phyloP scores from a whole-genome alignment of 306 rosid genomes.

The Gastrolobium villosum region DNA sequence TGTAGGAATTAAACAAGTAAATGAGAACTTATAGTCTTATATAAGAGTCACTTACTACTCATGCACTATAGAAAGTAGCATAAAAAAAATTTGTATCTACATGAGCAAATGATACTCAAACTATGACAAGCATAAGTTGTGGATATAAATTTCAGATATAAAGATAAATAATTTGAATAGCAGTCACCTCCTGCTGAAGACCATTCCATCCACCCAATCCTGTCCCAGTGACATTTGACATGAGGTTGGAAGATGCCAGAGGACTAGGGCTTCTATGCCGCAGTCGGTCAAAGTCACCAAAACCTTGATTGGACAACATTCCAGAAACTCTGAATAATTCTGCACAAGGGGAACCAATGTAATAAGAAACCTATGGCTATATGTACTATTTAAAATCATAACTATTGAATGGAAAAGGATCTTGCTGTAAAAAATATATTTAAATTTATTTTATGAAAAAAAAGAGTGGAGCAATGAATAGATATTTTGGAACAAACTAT shows the following conservation, averaged over 20 bases:
- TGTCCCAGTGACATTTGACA: constrained; percentile 74
- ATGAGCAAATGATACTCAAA: constrained; percentile 36
- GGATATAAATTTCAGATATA: constrained; percentile 19
- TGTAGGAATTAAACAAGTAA: neutral
- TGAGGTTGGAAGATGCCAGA: constrained; percentile 78
- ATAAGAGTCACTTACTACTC: neutral
- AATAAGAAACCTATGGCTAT: constrained; percentile 39
- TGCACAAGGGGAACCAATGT: constrained; percentile 51
- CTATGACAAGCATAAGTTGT: constrained; percentile 23
- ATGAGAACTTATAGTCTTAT: neutral
- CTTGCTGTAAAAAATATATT: neutral
- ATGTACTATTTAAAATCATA: constrained; percentile 3
- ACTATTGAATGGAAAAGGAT: neutral
- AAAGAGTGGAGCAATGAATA: neutral
- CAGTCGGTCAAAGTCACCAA: constrained; percentile 82
- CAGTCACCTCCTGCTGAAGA: constrained; percentile 74
- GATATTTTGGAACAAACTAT: neutral
- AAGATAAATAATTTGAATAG: constrained; percentile 21
- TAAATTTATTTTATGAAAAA: neutral
- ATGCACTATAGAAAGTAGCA: neutral
- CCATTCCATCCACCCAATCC: constrained; percentile 81
- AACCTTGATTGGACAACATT: constrained; percentile 89
- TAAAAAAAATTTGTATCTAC: neutral
- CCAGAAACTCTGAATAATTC: constrained; percentile 83
- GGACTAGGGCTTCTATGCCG: constrained; percentile 92